Evolutionary conservation across 2,329 filamentous ascomycete species (phyloP), one percentile per base, ranked within the genome.

Genomic region (Trichoderma gracile): DNA sequence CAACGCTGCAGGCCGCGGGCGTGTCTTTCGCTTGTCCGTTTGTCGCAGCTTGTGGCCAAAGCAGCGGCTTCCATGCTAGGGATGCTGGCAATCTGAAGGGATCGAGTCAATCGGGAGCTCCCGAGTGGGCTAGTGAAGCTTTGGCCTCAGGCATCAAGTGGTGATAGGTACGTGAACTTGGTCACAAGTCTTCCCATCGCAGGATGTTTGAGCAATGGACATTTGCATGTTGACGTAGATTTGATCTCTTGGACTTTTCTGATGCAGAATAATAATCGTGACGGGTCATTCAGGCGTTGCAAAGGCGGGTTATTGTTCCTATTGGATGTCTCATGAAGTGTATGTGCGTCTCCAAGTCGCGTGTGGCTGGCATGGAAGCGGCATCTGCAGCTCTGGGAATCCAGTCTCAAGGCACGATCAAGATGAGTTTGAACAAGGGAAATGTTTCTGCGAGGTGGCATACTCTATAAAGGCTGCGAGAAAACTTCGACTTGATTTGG

Each of bases 81-180:
- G 58, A 61, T 61, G 58, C 58, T 42, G 21, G 47, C 47, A 19
- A 61, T 60, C 21, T 49, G 49, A 46, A 53, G 49, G 47, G 58
- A 61, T 61, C 58, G 21, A 25, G 10, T 21, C n/a, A 42, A 45
- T 46, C 49, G 58, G 58, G 57, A 52, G 33, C 40, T 60, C 23
- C 47, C 57, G 33, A n/a, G 52, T 17, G 45, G 23, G 46, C 21
- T 12, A 47, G 15, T 14, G 47, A 9, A 30, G 38, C 8, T 4
- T 27, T 7, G 25, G 57, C 57, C 57, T 60, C 46, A 60, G 57
- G 57, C 57, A 52, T 12, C 38, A 52, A 60, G 17, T 15, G 12
- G 3, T 4, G 57, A 42, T 43, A 40, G 5, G 25, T 25, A 25
- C 46, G 17, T 7, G 7, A 21, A 52, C 30, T n/a, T 14, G 33